Evolutionary conservation across 257 asterid species (phyloP), one percentile per base, ranked within the genome.

Genomic region (Hygrophila difformis): DNA sequence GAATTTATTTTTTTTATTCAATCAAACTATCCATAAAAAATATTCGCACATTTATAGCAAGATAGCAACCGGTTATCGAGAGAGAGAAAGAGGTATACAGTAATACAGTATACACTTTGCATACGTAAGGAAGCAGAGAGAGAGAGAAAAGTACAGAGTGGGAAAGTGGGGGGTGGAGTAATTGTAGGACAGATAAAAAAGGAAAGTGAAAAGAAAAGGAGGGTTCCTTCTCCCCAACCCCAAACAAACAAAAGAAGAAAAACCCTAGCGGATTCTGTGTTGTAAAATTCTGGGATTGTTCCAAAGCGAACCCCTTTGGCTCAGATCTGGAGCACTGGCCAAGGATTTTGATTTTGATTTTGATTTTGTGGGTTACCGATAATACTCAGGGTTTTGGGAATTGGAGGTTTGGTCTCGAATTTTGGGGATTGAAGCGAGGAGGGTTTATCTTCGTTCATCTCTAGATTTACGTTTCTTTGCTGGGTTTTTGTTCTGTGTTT

Each of bases 181-280:
- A 26, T 26, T 8, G 31, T 22, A 1, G 34, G 47, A 33, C 54
- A 40, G 55, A 43, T n/a, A 28, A 46, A 41, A 41, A 10, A 36
- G 57, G 59, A 47, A 40, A 38, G 26, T 16, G 49, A 29, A 19
- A 46, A 39, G 31, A 20, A 50, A 49, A 43, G 47, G 49, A 10
- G 55, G 53, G 14, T 56, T 60, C 41, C 28, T 53, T 40, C 50
- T 53, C 29, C 56, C 49, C 31, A 26, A 26, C 31, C 7, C 49
- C 31, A 26, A 26, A 5, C 7, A 26, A 26, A 26, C 7, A 26
- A 8, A 26, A 26, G 12, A 28, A 28, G 37, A 29, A 49, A 65
- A 74, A 62, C 77, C 81, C 81, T 65, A 74, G 69, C 59, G 59
- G 28, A n/a, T n/a, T 44, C 49, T 57, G 73, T 57, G 54, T 60